Conservation (phyloP, 352 stramenopile species). For the Phytopythium aichiense region DNA sequence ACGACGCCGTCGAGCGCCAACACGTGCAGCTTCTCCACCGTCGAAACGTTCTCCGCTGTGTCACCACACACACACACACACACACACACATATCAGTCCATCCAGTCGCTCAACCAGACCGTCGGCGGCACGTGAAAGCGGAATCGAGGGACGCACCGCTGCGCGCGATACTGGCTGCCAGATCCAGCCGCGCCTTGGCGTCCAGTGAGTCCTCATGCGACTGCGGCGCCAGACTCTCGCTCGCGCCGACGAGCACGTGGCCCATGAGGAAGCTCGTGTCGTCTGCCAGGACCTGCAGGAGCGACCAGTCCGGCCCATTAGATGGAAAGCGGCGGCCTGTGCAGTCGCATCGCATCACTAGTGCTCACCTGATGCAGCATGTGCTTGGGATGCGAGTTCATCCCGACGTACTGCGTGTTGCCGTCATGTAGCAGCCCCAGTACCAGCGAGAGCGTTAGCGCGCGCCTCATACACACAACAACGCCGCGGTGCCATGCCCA, state of each 20-base stretch:
- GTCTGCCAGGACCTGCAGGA: conserved; percentile 34
- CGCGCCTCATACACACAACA: not conserved
- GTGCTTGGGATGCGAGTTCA: conserved; percentile 77
- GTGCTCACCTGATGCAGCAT: conserved; percentile 45
- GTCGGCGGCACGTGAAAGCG: no score
- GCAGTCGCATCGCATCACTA: not conserved
- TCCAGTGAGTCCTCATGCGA: conserved; percentile 67
- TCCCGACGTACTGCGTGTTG: conserved; percentile 55
- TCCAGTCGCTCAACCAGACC: no score
- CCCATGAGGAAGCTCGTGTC: conserved; percentile 77
- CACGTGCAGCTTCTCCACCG: conserved; percentile 69
- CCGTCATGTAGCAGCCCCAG: no score
- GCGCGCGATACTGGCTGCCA: conserved; percentile 30
- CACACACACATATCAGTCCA: no score
- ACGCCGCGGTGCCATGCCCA: no score
- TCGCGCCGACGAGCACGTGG: conserved; percentile 75
- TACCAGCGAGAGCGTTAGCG: not conserved
- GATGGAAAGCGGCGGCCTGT: not conserved
- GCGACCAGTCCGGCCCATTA: not conserved
- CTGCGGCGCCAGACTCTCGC: conserved; percentile 59
- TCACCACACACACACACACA: no score
- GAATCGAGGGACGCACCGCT: conserved; percentile 20
- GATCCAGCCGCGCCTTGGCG: conserved; percentile 25
- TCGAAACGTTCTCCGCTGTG: conserved; percentile 15
- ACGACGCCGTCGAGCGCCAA: conserved; percentile 66